Evolutionary conservation across 176 grass and related monocot species (phyloP).

Genomic region (Rhipidocladum racemiflorum): DNA sequence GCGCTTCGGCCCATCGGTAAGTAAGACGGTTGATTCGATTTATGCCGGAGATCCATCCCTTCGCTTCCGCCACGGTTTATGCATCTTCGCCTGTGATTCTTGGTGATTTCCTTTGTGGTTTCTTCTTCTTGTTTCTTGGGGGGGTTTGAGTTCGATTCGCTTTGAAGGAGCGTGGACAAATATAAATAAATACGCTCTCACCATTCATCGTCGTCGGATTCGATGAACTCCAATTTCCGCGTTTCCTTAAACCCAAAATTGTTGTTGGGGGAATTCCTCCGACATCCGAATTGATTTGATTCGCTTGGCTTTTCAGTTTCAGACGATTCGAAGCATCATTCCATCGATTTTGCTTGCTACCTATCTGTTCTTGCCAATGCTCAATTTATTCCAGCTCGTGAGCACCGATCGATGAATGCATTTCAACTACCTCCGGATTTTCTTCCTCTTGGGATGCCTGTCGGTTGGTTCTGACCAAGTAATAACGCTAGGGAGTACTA

Average conservation of each 20-base stretch:
- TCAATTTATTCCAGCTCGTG: neutral
- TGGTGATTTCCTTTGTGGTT: neutral
- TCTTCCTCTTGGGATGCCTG: neutral
- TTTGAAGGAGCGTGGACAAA: no score
- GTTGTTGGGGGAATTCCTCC: no score
- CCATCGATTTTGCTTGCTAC: neutral
- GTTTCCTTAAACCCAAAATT: neutral
- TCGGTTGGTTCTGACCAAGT: neutral
- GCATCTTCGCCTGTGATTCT: neutral
- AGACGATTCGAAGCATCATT: no score
- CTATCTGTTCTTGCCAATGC: neutral
- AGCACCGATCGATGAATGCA: neutral
- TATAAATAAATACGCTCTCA: no score
- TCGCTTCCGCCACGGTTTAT: no score
- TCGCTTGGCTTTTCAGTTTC: neutral
- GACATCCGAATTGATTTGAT: neutral
- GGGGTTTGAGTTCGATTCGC: no score
- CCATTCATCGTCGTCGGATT: neutral
- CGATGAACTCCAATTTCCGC: neutral
- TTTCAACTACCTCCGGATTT: neutral
- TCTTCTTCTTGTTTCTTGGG: no score
- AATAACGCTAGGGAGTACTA: no score
- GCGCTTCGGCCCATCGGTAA: neutral
- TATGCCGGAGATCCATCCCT: neutral
- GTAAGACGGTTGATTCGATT: no score